These are phyloP conservation scores for Termitomyces titanicus DNA, from an alignment of 768 basidiomycete genomes.

Conservation along the genomic window DNA sequence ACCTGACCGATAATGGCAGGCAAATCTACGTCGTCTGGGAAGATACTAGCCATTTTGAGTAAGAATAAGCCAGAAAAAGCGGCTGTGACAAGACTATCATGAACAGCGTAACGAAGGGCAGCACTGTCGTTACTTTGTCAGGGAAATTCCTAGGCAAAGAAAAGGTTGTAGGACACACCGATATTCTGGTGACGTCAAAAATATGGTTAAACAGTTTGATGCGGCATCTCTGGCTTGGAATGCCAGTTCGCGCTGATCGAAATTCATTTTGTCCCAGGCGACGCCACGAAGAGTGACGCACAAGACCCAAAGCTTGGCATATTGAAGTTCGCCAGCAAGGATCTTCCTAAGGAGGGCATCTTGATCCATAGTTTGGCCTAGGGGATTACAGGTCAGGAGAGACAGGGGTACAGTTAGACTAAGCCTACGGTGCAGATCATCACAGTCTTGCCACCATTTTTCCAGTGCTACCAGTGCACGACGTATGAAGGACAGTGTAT, in stretches of 20 bases:
- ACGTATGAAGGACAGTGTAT: constrained; percentile 82
- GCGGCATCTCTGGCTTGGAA: constrained; percentile 96
- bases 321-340: constrained; percentile 83
- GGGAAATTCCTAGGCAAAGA: background rate
- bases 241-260: constrained; percentile 90
- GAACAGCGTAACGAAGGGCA: constrained; percentile 89
- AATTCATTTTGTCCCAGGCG: constrained; percentile 95
- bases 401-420: background rate
- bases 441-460: constrained; percentile 89
- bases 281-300: constrained; percentile 90
- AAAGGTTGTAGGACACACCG: constrained; percentile 53
- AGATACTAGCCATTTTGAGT: constrained; percentile 92
- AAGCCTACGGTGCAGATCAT: constrained; percentile 72
- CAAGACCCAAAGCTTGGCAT: constrained; percentile 93
- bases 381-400: constrained; percentile 5
- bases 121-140: constrained; percentile 47
- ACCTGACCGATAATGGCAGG: constrained; percentile 76
- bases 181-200: constrained; percentile 77
- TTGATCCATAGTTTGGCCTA: constrained; percentile 80
- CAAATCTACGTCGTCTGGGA: constrained; percentile 81
- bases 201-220: constrained; percentile 78
- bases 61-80: constrained; percentile 90
- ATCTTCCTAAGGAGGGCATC: constrained; percentile 84
- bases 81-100: constrained; percentile 88
- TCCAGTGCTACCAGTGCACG: constrained; percentile 84